Evolutionary conservation across 1,284 basidiomycete species (phyloP).

Genomic region (Sporisorium iseilematis-ciliati): DNA sequence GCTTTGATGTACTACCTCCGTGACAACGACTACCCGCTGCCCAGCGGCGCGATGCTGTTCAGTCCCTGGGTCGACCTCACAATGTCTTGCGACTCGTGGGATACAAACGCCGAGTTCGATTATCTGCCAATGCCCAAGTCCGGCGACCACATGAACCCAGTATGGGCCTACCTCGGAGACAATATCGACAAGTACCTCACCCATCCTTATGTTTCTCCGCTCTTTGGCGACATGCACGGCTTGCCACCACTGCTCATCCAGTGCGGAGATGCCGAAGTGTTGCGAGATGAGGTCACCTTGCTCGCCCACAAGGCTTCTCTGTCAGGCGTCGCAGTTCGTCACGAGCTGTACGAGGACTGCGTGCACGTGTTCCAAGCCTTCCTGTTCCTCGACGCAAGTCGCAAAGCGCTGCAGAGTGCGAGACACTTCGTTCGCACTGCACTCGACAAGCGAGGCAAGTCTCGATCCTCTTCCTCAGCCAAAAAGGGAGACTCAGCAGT

Average conservation of each 20-base stretch:
- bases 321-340: conserved; percentile 86
- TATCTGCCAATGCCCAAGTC: conserved; percentile 72
- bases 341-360: conserved; percentile 93
- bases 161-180: conserved; percentile 90
- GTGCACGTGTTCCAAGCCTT: conserved; percentile 72
- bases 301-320: conserved; percentile 91
- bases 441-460: conserved; percentile 59
- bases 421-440: conserved; percentile 69
- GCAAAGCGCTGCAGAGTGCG: conserved; percentile 68
- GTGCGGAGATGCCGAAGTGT: conserved; percentile 91
- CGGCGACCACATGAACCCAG: conserved; percentile 92
- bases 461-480: conserved; percentile 68
- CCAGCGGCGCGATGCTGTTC: conserved; percentile 68
- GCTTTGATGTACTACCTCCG: conserved; percentile 89
- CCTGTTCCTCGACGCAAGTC: conserved; percentile 67
- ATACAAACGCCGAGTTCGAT: conserved; percentile 80
- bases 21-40: conserved; percentile 68
- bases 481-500: conserved; percentile 74
- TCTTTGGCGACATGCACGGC: conserved; percentile 90
- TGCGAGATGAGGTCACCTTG: conserved; percentile 92
- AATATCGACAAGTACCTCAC: conserved; percentile 85
- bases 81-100: conserved; percentile 97
- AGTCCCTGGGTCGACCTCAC: conserved; percentile 77
- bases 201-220: conserved; percentile 85
- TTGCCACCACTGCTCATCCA: conserved; percentile 93